phyloP scores from a whole-genome alignment of 1,139 yeast genomes.

The Ashbya aceris region DNA sequence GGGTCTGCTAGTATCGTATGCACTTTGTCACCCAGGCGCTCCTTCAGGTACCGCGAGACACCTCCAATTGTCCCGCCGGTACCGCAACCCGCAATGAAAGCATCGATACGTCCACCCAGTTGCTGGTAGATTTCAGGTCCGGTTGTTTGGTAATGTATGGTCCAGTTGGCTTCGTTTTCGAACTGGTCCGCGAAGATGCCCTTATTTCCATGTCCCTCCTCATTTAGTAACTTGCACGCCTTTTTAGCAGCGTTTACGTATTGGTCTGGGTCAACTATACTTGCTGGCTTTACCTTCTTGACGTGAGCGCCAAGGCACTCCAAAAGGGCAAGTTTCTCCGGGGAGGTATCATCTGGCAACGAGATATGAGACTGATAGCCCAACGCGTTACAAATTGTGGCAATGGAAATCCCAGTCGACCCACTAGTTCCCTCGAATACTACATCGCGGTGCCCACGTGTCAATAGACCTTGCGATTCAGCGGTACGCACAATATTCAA shows the following conservation, averaged over 20 bases:
- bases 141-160: conserved; percentile 67
- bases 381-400: conserved; percentile 74
- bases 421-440: conserved; percentile 93
- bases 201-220: conserved; percentile 29
- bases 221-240: conserved; percentile 48
- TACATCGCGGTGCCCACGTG: conserved; percentile 41
- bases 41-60: conserved; percentile 64
- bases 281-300: conserved; percentile 89
- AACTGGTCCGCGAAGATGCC: conserved; percentile 91
- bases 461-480: conserved; percentile 48
- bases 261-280: conserved; percentile 87
- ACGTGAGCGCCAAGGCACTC: conserved; percentile 72
- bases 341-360: conserved; percentile 89
- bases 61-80: conserved; percentile 58
- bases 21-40: conserved; percentile 31
- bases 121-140: conserved; percentile 86
- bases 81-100: conserved; percentile 66
- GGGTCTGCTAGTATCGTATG: conserved; percentile 77
- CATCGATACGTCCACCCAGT: conserved; percentile 54
- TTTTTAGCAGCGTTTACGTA: conserved; percentile 81
- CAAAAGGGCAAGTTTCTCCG: conserved; percentile 66
- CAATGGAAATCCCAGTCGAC: conserved; percentile 90
- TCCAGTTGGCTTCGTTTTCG: conserved; percentile 89
- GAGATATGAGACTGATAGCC: conserved; percentile 90
- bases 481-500: conserved; percentile 67